Base-by-base conservation (phyloP, 202 grass and related monocot species). In the Panicum virgatum region DNA sequence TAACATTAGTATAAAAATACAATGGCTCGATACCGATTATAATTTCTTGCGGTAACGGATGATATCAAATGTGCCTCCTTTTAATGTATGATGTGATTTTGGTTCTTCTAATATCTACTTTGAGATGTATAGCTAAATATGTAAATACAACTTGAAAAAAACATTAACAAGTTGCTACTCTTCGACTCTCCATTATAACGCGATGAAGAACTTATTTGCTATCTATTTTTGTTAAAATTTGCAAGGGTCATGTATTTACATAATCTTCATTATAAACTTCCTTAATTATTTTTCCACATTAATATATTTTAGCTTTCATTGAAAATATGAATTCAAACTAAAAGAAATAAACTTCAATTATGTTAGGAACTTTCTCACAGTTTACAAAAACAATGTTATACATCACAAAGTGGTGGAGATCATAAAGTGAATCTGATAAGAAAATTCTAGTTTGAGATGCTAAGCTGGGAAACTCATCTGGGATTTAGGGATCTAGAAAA, bases 21-120 rank as follows among this genome's bases (percentile, higher is more conserved):
- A 1, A 19, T 18, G 1, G 18, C 25, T 29, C 15, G 3, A 3
- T 7, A 36, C 0, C 6, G 0, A 19, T 19, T 0, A 0, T 19
- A 2, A 4, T 38, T 38, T 0, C 38, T 62, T 62, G 3, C 1
- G 1, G 6, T 20, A 58, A 58, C 12, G 1, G 4, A 12, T 58
- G 0, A 2, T 52, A 1, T 66, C 9, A 65, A 13, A 39, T 22
- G 4, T 1, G 36, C 0, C 16, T n/a, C n/a, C 0, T 66, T 66
- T 5, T 7, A 8, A 8, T 40, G 20, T 6, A 20, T 44, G 12
- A 22, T 26, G 40, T 26, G 10, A 23, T 1, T 67, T 23, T 25
- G n/a, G n/a, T 57, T 54, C 7, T 54, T 52, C 18, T 44, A 10
- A 47, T 47, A 13, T 15, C 45, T 47, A 15, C 13, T 47, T 0